Evolutionary conservation across 2,329 filamentous ascomycete genomes (phyloP), one percentile per base, ranked within the genome.

Genomic region (Claviceps monticola): DNA sequence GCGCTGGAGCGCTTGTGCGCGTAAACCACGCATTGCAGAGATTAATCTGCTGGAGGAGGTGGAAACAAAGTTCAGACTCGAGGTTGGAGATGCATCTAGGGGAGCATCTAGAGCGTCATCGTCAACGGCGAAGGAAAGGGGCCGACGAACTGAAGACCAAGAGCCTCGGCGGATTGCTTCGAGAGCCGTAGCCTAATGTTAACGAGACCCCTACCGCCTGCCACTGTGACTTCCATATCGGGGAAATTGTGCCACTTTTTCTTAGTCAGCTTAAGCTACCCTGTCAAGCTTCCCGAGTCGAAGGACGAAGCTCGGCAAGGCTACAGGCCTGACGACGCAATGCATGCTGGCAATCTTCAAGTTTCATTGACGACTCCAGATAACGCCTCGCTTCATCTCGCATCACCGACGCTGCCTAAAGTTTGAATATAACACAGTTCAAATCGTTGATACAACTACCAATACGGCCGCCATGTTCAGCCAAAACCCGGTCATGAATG

Each of bases 401-500:
- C 26, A 13, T 3, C 2, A 16, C 8, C 42, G 9, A 4, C 34
- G 2, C 13, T 11, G 1, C 21, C 29, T 39, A 4, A 44, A 5
- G 21, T 38, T 6, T 17, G n/a, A 16, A 13, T 17, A 46, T 13
- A 5, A 19, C 14, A 6, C 34, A 19, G 26, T 2, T 14, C 6
- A 19, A 11, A n/a, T n/a, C 17, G 9, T 29, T 21, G 36, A 23
- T 26, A 21, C 9, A 17, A 21, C 19, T 19, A 36, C 48, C 64
- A 73, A 61, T 52, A 83, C 83, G 78, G 73, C 74, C 60, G 75
- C 80, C 66, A 81, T 83, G 75, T 83, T 83, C 71, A 83, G 79
- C 70, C 80, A 84, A 69, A 84, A 83, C 67, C 79, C 80, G 59
- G 64, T 82, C 64, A 75, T 83, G 73, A 81, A 84, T 66, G 80